Conservation (phyloP, 768 basidiomycete species). For the Phaeotremella skinneri region DNA sequence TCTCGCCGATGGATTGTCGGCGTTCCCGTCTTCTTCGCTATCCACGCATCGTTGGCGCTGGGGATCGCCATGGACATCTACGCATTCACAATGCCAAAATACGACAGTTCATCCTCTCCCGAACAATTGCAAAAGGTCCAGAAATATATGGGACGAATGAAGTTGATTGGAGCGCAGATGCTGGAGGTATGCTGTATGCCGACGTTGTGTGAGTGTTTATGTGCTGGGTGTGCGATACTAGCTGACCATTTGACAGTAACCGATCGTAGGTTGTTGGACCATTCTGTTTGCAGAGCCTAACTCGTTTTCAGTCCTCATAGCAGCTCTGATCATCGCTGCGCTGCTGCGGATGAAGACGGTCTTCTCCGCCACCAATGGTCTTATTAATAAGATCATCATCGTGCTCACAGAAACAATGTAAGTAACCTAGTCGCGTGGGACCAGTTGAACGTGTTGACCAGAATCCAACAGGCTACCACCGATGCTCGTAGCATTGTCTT, state of each 20-base stretch:
- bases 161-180: neutral
- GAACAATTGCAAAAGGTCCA: neutral
- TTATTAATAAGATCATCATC: conserved; percentile 1
- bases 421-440: neutral
- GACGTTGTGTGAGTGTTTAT: neutral
- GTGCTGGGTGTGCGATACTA: neutral
- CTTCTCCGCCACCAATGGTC: neutral
- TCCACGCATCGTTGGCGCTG: neutral
- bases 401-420: neutral
- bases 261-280: neutral
- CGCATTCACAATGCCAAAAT: neutral
- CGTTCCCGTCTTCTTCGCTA: neutral
- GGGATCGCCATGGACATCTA: neutral
- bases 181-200: neutral
- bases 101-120: neutral
- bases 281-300: neutral
- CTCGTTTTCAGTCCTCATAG: neutral
- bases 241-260: neutral
- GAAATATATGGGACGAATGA: neutral
- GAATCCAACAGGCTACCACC: conserved; percentile 1
- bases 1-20: neutral
- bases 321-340: neutral
- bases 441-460: neutral
- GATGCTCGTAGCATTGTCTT: neutral
- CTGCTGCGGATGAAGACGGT: neutral